Evolutionary conservation across 2,329 filamentous ascomycete genomes (phyloP), one percentile per base, ranked within the genome.

Genomic region (Aspergillus sp.): DNA sequence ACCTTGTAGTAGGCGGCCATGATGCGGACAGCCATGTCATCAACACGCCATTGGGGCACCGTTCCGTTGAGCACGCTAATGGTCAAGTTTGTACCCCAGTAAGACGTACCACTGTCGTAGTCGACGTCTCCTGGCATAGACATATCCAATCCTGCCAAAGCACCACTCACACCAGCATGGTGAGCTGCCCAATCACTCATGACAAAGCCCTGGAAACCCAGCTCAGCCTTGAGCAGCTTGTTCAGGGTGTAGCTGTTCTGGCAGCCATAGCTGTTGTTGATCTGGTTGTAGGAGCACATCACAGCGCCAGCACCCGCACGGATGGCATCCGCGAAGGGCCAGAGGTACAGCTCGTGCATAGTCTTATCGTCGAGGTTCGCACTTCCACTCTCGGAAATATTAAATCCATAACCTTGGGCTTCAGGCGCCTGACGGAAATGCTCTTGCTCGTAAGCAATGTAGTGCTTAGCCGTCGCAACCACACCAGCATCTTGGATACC

Each of bases 1-100:
- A 89, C 85, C 67, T 84, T 85, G 75, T 86, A 89, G 74, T 85
- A 89, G 3, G 85, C 85, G 55, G 87, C 81, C 78, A 89, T 85
- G 71, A 89, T 96, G 68, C 95, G 88, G 76, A 92, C 89, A 5
- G 87, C 91, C 89, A 97, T 96, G 72, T 98, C 95, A 68, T 97
- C 93, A 9, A 98, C 74, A 54, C 94, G 87, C 85, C 90, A 96
- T 67, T 91, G 87, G 0, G 94, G 91, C 32, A 98, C 80, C 0
- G 92, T 97, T 38, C 93, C 93, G 72, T 98, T 97, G 67, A 96
- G 77, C 5, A 97, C 88, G 1, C 91, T 91, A 51, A 96, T 80
- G 2, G 94, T 97, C 67, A 98, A 77, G 76, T 98, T 98, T 28
- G 88, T 80, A 9, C 94, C 94, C 90, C 91, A 97, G 81, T 83